phyloP scores from a whole-genome alignment of 1,284 basidiomycete genomes.

The Schizopora paradoxa region DNA sequence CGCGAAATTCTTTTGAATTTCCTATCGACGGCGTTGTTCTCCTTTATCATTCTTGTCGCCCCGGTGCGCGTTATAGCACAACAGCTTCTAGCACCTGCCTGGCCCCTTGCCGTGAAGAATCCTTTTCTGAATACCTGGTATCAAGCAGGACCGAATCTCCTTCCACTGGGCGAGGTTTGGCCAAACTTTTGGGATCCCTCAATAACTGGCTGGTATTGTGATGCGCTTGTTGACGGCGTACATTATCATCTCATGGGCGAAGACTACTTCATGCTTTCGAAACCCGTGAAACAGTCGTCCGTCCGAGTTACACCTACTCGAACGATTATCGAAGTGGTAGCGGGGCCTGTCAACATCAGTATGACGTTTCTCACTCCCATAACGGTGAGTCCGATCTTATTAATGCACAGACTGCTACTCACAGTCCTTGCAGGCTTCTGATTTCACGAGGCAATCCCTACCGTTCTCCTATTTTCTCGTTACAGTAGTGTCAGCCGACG shows the following conservation, averaged over 20 bases:
- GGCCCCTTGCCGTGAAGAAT: slow-evolving; percentile 31
- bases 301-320: slow-evolving; percentile 32
- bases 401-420: not conserved
- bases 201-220: slow-evolving; percentile 34
- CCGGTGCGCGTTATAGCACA: no score
- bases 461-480: slow-evolving; percentile 38
- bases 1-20: no score
- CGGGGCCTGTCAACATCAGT: slow-evolving; percentile 35
- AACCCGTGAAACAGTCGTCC: slow-evolving; percentile 9
- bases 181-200: not conserved
- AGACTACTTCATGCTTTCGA: slow-evolving; percentile 13
- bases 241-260: slow-evolving; percentile 14
- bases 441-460: slow-evolving; percentile 33
- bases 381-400: slow-evolving; percentile 27
- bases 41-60: no score
- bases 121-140: slow-evolving; percentile 31
- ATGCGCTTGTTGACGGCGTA: slow-evolving; percentile 33
- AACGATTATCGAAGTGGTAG: slow-evolving; percentile 28
- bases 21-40: no score
- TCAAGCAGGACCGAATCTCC: not conserved
- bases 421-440: slow-evolving; percentile 20
- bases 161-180: not conserved
- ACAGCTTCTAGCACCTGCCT: no score
- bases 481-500: slow-evolving; percentile 32
- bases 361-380: slow-evolving; percentile 36